Conservation (phyloP, 345 rosid genomes). For the Toxicodendron radicans region DNA sequence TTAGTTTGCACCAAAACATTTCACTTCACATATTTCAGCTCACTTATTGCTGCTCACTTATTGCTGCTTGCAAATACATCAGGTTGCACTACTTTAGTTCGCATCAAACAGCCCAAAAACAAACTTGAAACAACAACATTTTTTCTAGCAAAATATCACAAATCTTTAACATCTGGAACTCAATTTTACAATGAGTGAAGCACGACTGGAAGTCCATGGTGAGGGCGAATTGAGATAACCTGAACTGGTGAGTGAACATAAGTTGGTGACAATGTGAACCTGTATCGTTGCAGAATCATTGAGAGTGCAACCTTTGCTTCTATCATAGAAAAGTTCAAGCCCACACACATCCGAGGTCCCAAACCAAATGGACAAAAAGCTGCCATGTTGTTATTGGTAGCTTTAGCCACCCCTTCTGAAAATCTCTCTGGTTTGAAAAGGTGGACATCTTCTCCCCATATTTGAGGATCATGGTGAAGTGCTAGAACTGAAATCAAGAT, state of each 20-base stretch:
- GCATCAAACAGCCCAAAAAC: too few relatives aligned
- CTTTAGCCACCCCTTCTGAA: conserved; percentile 36
- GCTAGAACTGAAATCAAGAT: conserved; percentile 20
- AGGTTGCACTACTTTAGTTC: too few relatives aligned
- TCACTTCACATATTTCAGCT: too few relatives aligned
- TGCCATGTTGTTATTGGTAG: conserved; percentile 30
- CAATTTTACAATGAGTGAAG: conserved; percentile 23
- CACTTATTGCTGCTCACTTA: too few relatives aligned
- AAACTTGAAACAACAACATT: too few relatives aligned
- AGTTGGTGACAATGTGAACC: conserved; percentile 36
- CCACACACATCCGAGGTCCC: conserved; percentile 47
- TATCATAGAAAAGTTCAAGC: conserved; percentile 34
- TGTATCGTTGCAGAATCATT: conserved; percentile 49
- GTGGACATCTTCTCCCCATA: conserved; percentile 49
- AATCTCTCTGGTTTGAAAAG: conserved; percentile 50
- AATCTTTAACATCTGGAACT: too few relatives aligned
- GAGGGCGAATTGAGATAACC: conserved; percentile 26
- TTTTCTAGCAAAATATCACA: too few relatives aligned
- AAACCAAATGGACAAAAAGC: conserved; percentile 41
- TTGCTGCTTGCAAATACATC: too few relatives aligned
- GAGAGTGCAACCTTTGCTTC: conserved; percentile 45
- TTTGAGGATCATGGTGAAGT: conserved; percentile 35
- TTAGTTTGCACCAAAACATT: too few relatives aligned
- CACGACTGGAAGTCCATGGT: conserved; percentile 40
- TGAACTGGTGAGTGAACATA: conserved; percentile 40